Percentiles rank a stretch among this genome's conserved stretches.
Evolutionary conservation across 1,139 yeast genomes (phyloP).

Genomic region (Hansenula sp.): DNA sequence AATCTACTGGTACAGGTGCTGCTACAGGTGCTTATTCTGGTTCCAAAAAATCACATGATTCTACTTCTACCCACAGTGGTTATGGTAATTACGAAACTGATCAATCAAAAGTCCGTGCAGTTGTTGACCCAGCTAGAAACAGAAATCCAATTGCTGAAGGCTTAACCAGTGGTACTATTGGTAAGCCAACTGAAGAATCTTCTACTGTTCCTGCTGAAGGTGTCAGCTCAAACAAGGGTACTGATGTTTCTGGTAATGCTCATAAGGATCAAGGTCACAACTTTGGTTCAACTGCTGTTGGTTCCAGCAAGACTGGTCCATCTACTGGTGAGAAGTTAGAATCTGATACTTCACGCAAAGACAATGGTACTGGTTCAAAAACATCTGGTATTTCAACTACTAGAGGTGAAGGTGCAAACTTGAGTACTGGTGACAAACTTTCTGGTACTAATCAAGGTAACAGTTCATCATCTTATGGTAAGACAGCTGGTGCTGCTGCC

Average conservation of each 20-base stretch:
- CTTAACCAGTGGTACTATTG: background rate
- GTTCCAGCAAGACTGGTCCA: background rate
- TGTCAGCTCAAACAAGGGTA: background rate
- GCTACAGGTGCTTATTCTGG: background rate
- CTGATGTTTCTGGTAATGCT: conserved; percentile 3
- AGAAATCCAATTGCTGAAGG: conserved; percentile 13
- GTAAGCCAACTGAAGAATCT: conserved; percentile 3
- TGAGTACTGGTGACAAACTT: background rate
- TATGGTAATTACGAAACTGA: background rate
- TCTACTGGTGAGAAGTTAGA: background rate
- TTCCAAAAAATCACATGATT: background rate
- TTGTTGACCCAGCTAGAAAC: conserved; percentile 8
- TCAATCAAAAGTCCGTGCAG: background rate
- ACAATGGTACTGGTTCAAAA: background rate
- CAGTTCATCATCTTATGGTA: too few species aligned
- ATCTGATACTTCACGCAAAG: background rate
- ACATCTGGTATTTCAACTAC: background rate
- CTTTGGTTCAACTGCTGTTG: background rate
- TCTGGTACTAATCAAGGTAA: background rate
- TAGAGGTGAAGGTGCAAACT: background rate
- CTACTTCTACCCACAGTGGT: background rate
- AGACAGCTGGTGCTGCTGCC: background rate
- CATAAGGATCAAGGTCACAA: background rate
- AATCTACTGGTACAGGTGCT: background rate
- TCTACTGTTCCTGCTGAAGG: background rate